These are phyloP conservation scores for Voacanga thouarsii DNA, from an alignment of 257 asterid genomes.

Conservation along the genomic window DNA sequence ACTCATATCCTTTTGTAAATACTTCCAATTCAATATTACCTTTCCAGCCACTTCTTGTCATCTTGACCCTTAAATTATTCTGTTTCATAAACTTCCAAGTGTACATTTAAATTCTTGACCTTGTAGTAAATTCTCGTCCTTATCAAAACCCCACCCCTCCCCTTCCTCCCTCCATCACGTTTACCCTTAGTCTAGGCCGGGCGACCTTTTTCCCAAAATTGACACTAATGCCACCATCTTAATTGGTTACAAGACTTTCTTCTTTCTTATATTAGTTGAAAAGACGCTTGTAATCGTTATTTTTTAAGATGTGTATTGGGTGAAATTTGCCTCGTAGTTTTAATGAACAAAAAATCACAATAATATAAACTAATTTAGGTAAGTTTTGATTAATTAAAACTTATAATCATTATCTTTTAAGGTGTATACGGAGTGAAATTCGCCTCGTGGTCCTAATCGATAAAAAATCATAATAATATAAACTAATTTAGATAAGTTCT, in stretches of 20 bases:
- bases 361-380: too few species aligned
- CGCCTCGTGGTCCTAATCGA: too few species aligned
- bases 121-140: slow-evolving; percentile 6
- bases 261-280: too few species aligned
- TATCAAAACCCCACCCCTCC: background rate
- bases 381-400: too few species aligned
- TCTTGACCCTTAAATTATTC: background rate
- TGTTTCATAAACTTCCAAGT: background rate
- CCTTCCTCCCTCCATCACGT: background rate
- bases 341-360: too few species aligned
- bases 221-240: background rate
- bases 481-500: too few species aligned
- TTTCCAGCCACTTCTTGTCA: background rate
- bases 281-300: too few species aligned
- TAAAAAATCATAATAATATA: too few species aligned
- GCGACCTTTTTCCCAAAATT: background rate
- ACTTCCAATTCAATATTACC: background rate
- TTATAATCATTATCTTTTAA: too few species aligned
- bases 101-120: background rate
- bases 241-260: background rate
- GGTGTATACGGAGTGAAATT: too few species aligned
- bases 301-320: too few species aligned
- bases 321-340: too few species aligned
- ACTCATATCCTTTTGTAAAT: background rate
- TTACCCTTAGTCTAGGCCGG: background rate